These are phyloP conservation scores for Moricandia moricandioides DNA, from an alignment of 345 rosid species.

Conservation along the genomic window DNA sequence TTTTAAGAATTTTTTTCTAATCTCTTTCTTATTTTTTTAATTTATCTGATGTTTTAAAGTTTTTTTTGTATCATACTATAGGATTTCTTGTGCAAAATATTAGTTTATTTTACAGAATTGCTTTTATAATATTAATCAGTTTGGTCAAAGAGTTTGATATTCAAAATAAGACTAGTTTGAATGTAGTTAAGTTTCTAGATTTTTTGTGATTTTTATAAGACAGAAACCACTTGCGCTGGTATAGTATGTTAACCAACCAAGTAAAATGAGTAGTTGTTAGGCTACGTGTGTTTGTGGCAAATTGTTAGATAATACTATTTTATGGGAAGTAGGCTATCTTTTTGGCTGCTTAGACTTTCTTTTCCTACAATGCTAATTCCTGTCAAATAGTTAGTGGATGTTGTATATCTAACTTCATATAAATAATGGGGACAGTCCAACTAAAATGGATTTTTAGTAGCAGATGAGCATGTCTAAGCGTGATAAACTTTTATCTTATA, in stretches of 20 bases:
- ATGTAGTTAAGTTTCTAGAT: constrained; percentile 13
- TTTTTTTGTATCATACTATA: not conserved
- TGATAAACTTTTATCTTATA: not conserved
- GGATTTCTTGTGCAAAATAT: not conserved
- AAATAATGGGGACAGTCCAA: not conserved
- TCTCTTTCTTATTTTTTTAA: not conserved
- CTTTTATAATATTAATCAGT: not conserved
- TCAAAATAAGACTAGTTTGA: not conserved
- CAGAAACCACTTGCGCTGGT: not conserved
- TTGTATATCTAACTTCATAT: not conserved
- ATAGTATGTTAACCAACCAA: constrained; percentile 16
- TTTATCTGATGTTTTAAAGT: not conserved
- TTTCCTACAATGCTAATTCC: not conserved
- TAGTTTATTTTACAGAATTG: not conserved
- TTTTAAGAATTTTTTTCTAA: not conserved
- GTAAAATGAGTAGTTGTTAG: not conserved
- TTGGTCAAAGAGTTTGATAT: not conserved
- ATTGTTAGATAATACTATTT: not conserved
- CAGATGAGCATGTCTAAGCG: not conserved
- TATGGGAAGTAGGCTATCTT: constrained; percentile 11
- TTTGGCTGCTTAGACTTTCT: constrained; percentile 6
- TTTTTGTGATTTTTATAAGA: not conserved
- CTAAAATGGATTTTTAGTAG: not conserved
- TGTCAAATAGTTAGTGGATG: constrained; percentile 6
- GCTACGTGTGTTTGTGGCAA: constrained; percentile 13